A percentile compares a stretch with the other conserved stretches of the same genome.
Evolutionary conservation across 441 rosid species (phyloP).

Genomic region (Metrosideros polymorpha): DNA sequence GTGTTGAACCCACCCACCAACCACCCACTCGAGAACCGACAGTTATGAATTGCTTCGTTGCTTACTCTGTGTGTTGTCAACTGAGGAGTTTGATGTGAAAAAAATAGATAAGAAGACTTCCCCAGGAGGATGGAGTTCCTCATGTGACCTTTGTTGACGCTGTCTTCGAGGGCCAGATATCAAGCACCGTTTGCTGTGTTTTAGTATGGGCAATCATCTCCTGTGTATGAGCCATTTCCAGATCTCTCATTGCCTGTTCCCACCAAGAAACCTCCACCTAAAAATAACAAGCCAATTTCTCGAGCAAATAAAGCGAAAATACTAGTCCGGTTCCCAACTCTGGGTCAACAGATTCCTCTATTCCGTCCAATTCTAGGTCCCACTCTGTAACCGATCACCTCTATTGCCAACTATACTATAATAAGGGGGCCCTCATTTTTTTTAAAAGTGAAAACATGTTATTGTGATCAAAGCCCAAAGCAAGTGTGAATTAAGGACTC

Average conservation of each 20-base stretch:
- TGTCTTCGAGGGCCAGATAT: constrained; percentile 75
- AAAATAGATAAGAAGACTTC: constrained; percentile 35
- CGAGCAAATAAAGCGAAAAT: constrained; percentile 61
- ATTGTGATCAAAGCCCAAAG: not conserved
- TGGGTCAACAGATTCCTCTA: too few species aligned
- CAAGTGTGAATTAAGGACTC: not conserved
- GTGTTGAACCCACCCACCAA: not conserved
- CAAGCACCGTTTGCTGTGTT: constrained; percentile 79
- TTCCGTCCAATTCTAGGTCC: too few species aligned
- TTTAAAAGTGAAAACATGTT: too few species aligned
- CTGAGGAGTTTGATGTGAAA: constrained; percentile 58
- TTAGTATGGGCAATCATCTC: constrained; percentile 77
- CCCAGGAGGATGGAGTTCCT: constrained; percentile 17
- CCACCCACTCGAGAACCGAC: constrained; percentile 18
- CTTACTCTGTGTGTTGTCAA: constrained; percentile 71
- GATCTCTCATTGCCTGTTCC: constrained; percentile 94
- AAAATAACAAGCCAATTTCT: constrained; percentile 37
- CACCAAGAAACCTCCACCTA: constrained; percentile 62
- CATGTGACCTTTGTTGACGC: constrained; percentile 56
- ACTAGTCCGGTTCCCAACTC: too few species aligned
- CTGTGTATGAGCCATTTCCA: constrained; percentile 72
- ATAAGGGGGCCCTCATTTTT: too few species aligned
- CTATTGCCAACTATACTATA: too few species aligned
- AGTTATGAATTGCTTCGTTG: constrained; percentile 85
- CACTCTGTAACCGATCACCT: too few species aligned